Evolutionary conservation across 2,329 filamentous ascomycete genomes (phyloP).

Genomic region (Cladobotryum mycophilum): DNA sequence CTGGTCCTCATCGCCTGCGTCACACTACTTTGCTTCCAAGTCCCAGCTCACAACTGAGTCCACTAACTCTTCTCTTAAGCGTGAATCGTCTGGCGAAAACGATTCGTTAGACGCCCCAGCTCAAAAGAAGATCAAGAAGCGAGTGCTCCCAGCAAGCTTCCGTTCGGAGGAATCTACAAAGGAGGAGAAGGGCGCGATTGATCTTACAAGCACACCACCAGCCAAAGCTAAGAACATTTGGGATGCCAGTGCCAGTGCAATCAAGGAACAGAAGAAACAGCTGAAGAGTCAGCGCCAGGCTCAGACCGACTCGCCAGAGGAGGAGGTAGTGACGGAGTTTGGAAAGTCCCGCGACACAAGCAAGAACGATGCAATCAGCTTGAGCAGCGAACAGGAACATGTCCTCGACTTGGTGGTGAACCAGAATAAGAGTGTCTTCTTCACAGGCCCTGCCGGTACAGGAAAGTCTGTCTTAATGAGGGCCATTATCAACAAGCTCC

Average conservation of each 20-base stretch:
- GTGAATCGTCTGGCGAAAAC: slow-evolving; percentile 31
- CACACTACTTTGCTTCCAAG: slow-evolving; percentile 38
- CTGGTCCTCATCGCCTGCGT: slow-evolving; percentile 65
- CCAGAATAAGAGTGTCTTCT: slow-evolving; percentile 83
- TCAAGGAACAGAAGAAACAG: slow-evolving; percentile 73
- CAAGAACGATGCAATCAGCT: slow-evolving; percentile 52
- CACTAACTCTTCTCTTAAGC: slow-evolving; percentile 32
- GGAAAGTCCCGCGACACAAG: slow-evolving; percentile 23
- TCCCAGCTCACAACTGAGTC: slow-evolving; percentile 13
- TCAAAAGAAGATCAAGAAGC: slow-evolving; percentile 48
- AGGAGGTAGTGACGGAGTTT: slow-evolving; percentile 14
- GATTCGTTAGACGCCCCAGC: slow-evolving; percentile 19
- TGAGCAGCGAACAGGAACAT: slow-evolving; percentile 81
- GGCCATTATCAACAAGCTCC: slow-evolving; percentile 77
- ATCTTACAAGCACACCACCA: slow-evolving; percentile 21
- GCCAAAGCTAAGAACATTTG: slow-evolving; percentile 44
- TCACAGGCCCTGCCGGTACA: slow-evolving; percentile 92
- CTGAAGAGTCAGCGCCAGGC: slow-evolving; percentile 50
- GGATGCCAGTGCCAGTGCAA: slow-evolving; percentile 66
- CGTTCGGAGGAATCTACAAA: slow-evolving; percentile 30
- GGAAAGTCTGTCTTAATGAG: slow-evolving; percentile 96
- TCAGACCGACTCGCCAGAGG: slow-evolving; percentile 30
- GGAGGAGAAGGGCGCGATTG: slow-evolving; percentile 10
- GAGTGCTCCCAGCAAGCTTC: slow-evolving; percentile 51
- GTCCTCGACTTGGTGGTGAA: slow-evolving; percentile 80